Evolutionary conservation across 331 rosid species (phyloP).

Genomic region (Quercus tomentella): DNA sequence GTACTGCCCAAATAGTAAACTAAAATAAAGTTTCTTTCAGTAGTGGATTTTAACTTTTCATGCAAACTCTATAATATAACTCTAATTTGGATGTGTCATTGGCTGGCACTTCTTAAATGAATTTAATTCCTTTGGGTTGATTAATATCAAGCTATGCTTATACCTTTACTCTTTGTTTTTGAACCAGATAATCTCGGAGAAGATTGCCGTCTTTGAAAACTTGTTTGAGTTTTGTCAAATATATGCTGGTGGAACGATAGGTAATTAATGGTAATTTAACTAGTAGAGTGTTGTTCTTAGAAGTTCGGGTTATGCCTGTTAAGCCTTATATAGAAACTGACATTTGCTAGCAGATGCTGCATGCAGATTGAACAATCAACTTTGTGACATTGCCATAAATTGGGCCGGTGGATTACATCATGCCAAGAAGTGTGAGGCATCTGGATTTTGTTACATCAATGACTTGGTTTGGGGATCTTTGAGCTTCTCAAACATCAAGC

Average conservation of each 20-base stretch:
- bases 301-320: slow-evolving; percentile 7
- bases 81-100: background rate
- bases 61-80: background rate
- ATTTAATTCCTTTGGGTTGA: slow-evolving; percentile 1
- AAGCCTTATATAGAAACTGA: slow-evolving; percentile 18
- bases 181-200: slow-evolving; percentile 94
- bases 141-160: slow-evolving; percentile 10
- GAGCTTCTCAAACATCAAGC: slow-evolving; percentile 94
- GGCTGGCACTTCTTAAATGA: background rate
- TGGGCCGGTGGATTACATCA: slow-evolving; percentile 99
- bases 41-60: background rate
- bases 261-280: no score
- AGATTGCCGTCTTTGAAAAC: slow-evolving; percentile 96
- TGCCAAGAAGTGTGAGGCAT: slow-evolving; percentile 97
- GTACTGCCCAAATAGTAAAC: background rate
- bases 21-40: background rate
- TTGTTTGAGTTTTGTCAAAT: slow-evolving; percentile 97
- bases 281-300: background rate
- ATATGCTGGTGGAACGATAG: slow-evolving; percentile 96
- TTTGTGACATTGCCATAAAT: slow-evolving; percentile 93
- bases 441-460: slow-evolving; percentile 98
- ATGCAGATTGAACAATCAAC: slow-evolving; percentile 79
- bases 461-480: slow-evolving; percentile 95
- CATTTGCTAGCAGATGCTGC: slow-evolving; percentile 75
- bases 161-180: slow-evolving; percentile 7